Percentiles rank a stretch among this genome's conserved stretches.
Conservation (phyloP, 495 filamentous ascomycete genomes). For the Daldinia grandis region DNA sequence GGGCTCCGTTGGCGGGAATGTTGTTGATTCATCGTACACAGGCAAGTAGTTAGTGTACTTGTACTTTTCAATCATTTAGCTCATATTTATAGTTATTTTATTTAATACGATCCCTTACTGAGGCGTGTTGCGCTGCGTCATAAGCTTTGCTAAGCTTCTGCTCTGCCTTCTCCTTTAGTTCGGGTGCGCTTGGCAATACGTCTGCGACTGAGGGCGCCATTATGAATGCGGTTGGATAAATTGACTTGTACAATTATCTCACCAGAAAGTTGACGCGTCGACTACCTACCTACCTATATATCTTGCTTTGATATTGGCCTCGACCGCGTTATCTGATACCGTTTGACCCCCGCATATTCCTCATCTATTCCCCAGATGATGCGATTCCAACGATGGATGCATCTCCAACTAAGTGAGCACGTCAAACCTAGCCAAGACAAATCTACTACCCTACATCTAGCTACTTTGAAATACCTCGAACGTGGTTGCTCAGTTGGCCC, state of each 20-base stretch:
- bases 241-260: conserved; percentile 2
- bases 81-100: background rate
- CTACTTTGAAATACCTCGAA: conserved; percentile 24
- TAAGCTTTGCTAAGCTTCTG: conserved; percentile 43
- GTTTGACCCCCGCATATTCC: conserved; percentile 33
- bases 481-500: conserved; percentile 12
- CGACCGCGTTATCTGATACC: conserved; percentile 16
- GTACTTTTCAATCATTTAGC: conserved; percentile 47
- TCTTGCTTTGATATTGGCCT: conserved; percentile 7
- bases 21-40: conserved; percentile 68
- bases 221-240: conserved; percentile 7
- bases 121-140: conserved; percentile 38
- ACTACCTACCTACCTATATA: too few species aligned
- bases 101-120: conserved; percentile 22
- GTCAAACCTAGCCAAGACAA: conserved; percentile 26
- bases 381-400: conserved; percentile 26
- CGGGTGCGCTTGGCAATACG: conserved; percentile 38
- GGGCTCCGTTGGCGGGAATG: conserved; percentile 65
- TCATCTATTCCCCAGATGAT: conserved; percentile 34
- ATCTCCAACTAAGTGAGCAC: conserved; percentile 34
- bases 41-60: conserved; percentile 70
- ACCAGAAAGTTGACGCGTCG: background rate
- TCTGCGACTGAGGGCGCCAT: conserved; percentile 46
- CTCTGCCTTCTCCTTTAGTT: conserved; percentile 38
- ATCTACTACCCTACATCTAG: conserved; percentile 10